Percentiles rank a stretch among this genome's conserved stretches.
Evolutionary conservation across 2,329 filamentous ascomycete species (phyloP).

Genomic region (Sclerotinia subarctica): DNA sequence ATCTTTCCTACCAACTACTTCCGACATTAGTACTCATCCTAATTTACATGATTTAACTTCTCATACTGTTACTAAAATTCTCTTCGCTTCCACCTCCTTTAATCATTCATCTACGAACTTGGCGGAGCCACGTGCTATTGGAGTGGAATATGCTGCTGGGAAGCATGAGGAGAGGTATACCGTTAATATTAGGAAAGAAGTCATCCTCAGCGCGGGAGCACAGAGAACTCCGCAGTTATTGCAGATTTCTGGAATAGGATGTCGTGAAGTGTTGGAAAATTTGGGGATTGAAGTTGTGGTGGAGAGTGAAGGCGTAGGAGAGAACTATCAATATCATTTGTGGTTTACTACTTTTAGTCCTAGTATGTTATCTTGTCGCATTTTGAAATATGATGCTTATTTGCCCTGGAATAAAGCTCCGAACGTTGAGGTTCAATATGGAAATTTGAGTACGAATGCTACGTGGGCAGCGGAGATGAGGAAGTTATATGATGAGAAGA

Average conservation of each 20-base stretch:
- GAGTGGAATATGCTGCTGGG: not conserved
- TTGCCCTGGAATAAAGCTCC: not conserved
- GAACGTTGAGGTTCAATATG: constrained; percentile 1
- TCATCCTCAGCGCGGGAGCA: constrained; percentile 49
- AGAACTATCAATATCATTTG: constrained; percentile 48
- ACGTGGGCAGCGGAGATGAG: constrained; percentile 18
- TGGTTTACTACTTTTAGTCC: not conserved
- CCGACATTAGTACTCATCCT: not conserved
- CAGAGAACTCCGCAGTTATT: constrained; percentile 53
- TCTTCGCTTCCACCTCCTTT: not conserved
- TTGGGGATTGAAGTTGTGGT: constrained; percentile 45
- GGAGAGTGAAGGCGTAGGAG: constrained; percentile 49
- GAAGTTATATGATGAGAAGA: constrained; percentile 12
- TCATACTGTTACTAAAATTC: constrained; percentile 7
- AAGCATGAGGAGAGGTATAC: constrained; percentile 16
- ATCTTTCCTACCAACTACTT: not conserved
- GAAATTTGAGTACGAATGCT: constrained; percentile 19
- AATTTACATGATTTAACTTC: constrained; percentile 15
- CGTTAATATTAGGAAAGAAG: constrained; percentile 39
- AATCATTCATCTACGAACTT: not conserved
- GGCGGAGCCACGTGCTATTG: not conserved
- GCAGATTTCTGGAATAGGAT: constrained; percentile 50
- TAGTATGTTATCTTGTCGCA: not conserved
- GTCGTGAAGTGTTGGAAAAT: constrained; percentile 42
- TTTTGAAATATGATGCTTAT: not conserved